phyloP scores from a whole-genome alignment of 306 rosid species.

The Cicer bijugum region DNA sequence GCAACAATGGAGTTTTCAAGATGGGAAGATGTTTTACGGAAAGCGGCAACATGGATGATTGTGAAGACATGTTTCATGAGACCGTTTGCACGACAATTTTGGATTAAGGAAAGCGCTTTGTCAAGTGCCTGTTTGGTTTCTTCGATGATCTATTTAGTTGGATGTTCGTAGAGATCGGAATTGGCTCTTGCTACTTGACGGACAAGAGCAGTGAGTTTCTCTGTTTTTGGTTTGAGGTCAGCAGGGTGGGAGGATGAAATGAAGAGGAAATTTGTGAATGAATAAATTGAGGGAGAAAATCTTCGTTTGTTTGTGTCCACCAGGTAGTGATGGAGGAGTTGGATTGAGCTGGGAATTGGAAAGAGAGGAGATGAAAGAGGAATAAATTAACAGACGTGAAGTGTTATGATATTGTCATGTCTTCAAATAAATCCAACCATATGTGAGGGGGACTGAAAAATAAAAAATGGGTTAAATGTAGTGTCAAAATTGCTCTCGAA shows the following conservation, averaged over 20 bases:
- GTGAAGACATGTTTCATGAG: conserved; percentile 69
- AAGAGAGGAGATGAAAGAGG: too few relatives aligned
- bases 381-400: too few relatives aligned
- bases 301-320: too few relatives aligned
- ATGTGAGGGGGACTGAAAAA: too few relatives aligned
- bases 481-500: too few relatives aligned
- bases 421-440: too few relatives aligned
- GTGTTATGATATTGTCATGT: too few relatives aligned
- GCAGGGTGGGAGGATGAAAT: background rate
- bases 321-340: too few relatives aligned
- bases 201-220: conserved; percentile 68
- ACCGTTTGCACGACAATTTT: conserved; percentile 64
- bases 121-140: conserved; percentile 76
- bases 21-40: conserved; percentile 57
- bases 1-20: conserved; percentile 68
- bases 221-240: conserved; percentile 68
- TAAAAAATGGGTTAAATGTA: too few relatives aligned
- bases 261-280: too few relatives aligned
- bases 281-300: too few relatives aligned
- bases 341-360: too few relatives aligned
- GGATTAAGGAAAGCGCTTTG: conserved; percentile 59
- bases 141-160: conserved; percentile 75
- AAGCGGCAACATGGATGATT: conserved; percentile 67
- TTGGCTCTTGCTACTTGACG: conserved; percentile 74
- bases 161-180: conserved; percentile 74